phyloP scores from a whole-genome alignment of 2,329 filamentous ascomycete species.

The Coniochaeta prunicola region DNA sequence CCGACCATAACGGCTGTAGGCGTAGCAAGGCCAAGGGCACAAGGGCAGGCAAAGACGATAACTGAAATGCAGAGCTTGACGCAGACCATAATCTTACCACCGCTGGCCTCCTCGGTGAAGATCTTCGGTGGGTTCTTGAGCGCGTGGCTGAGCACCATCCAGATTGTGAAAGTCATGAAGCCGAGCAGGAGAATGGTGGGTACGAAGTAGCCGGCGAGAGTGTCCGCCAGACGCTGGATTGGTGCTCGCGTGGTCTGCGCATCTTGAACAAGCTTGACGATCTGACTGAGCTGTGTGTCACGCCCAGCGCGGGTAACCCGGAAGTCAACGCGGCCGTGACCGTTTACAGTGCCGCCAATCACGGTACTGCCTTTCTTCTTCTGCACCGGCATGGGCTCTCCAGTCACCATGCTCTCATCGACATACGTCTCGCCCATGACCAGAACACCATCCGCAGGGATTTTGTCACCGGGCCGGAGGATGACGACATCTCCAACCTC shows the following conservation, averaged over 20 bases:
- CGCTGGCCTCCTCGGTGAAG: slow-evolving; percentile 72
- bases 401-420: slow-evolving; percentile 98
- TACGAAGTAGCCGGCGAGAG: slow-evolving; percentile 88
- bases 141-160: slow-evolving; percentile 92
- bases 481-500: slow-evolving; percentile 92
- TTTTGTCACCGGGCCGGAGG: slow-evolving; percentile 89
- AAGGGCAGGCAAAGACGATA: slow-evolving; percentile 96
- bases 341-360: slow-evolving; percentile 94
- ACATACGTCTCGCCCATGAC: slow-evolving; percentile 88
- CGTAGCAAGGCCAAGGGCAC: slow-evolving; percentile 89
- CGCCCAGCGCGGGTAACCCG: slow-evolving; percentile 86
- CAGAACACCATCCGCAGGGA: slow-evolving; percentile 84
- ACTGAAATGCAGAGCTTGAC: slow-evolving; percentile 97
- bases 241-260: slow-evolving; percentile 91
- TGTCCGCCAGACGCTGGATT: slow-evolving; percentile 88
- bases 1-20: slow-evolving; percentile 99
- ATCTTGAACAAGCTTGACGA: slow-evolving; percentile 96
- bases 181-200: slow-evolving; percentile 82
- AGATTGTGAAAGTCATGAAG: slow-evolving; percentile 74
- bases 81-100: slow-evolving; percentile 93
- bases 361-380: slow-evolving; percentile 75
- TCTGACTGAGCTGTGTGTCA: slow-evolving; percentile 95
- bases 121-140: slow-evolving; percentile 79
- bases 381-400: slow-evolving; percentile 89
- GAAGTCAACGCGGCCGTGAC: slow-evolving; percentile 85